Base-by-base conservation (phyloP, 2,329 filamentous ascomycete species). In the Talaromyces funiculosus region DNA sequence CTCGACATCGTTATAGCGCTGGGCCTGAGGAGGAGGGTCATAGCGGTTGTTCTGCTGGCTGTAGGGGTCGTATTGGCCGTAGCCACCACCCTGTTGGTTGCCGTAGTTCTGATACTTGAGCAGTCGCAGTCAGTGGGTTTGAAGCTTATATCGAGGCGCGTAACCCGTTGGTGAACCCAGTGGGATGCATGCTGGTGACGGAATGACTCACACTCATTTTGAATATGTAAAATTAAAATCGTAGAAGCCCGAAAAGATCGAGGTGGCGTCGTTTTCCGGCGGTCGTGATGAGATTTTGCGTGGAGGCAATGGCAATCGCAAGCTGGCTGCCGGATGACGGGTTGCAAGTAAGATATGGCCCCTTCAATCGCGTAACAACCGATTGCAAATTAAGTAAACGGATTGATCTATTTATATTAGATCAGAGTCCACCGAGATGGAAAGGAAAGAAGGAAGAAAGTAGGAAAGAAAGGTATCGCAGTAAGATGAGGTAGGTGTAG, bases 41-140 rank as follows among this genome's bases (percentile, higher is more conserved):
- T 70, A 65, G 31, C 66, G 70, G 62, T 72, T 71, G 61, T 58
- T 72, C 62, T 71, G 67, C 62, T 68, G 65, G 59, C 72, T 72
- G 68, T 84, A 85, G 54, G 82, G 82, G 71, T 84, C 82, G 70
- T 80, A 83, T 64, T 82, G 78, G 70, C 79, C 80, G 69, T 82
- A 83, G 68, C 78, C 77, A 69, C 78, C 77, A 31, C 70, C 70
- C 59, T 72, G 67, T 58, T 65, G 67, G 59, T 66, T 66, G 26
- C 49, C 57, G 57, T 60, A 60, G 49, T 60, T 54, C 51, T 53
- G 43, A 40, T 60, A 37, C 37, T 54, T 16, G 29, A 8, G 12
- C 12, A 35, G 16, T 18, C 22, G 24, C 26, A 2, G 40, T 60
- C 57, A 60, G 49, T 45, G 20, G n/a, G n/a, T 54, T 38, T 24